Percentiles rank a stretch among this genome's conserved stretches.
Conservation (phyloP, 441 rosid species). For the Erodium trifolium region DNA sequence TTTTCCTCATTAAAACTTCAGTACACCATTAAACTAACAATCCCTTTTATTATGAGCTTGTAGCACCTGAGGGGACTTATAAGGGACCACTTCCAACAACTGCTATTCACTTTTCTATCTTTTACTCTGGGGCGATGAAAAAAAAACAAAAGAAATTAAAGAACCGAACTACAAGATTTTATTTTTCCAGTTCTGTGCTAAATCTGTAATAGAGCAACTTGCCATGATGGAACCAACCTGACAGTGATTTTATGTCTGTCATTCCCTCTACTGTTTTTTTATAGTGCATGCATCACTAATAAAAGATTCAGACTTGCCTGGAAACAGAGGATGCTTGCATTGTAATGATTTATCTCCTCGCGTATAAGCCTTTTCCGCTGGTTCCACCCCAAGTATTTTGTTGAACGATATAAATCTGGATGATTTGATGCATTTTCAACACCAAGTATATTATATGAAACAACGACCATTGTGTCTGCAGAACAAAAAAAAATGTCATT, state of each 20-base stretch:
- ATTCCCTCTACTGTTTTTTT: not conserved
- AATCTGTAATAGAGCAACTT: no score
- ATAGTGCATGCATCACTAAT: not conserved
- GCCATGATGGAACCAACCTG: no score
- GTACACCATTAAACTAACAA: not conserved
- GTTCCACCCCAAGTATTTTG: constrained; percentile 56
- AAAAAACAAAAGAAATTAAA: not conserved
- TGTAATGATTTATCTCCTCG: constrained; percentile 54
- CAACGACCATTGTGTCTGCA: constrained; percentile 65
- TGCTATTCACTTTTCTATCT: not conserved
- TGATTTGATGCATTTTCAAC: constrained; percentile 76
- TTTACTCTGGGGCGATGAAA: not conserved
- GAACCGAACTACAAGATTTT: not conserved
- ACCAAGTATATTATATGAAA: constrained; percentile 79
- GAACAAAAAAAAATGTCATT: constrained; percentile 4
- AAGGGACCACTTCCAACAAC: not conserved
- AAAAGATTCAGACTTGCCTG: constrained; percentile 48
- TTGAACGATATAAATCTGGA: constrained; percentile 52
- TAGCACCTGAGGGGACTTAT: not conserved
- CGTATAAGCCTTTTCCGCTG: constrained; percentile 60
- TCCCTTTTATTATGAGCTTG: not conserved
- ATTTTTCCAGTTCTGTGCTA: no score
- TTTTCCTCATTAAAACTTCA: not conserved
- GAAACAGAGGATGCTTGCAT: constrained; percentile 73
- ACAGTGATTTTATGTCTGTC: not conserved